Base-by-base conservation (phyloP, 2,329 filamentous ascomycete genomes). In the Calonectria crousiana region DNA sequence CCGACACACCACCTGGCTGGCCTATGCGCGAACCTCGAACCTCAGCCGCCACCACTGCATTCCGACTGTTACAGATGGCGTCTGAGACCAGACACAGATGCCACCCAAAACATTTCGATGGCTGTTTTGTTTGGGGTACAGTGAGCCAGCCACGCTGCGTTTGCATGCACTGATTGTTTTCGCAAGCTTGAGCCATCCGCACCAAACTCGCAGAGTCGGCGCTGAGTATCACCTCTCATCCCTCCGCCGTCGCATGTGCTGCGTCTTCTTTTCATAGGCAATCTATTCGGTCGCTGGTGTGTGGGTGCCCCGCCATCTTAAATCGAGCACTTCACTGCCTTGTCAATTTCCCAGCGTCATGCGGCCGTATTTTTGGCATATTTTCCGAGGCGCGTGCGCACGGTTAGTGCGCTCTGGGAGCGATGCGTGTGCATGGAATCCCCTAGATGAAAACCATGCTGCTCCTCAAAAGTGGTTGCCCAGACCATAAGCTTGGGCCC, bases 291-390 rank as follows among this genome's bases (percentile, higher is more conserved):
- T 28, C 34, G 16, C 26, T 62, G 34, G 6, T 62, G 56, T 14
- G 41, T 14, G 23, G 56, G 36, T 28, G 56, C 36, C 20, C 16
- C 36, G 36, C n/a, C 34, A 28, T 41, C 32, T 11, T 26, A 26
- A 62, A 28, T 28, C 56, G 36, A 14, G 30, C 44, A 38, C 20
- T 18, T 30, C 26, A 20, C 23, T 41, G 56, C 34, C 56, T 23
- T 41, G 34, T 62, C 56, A 62, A 62, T 62, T 62, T 62, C 56
- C 56, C 36, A 18, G 56, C 23, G 36, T 62, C 38, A 62, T 62
- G 56, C 56, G 23, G 14, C 56, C 8, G 26, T 62, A 62, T 62
- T 56, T 32, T 56, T 62, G 56, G 44, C 44, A 47, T 47, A 23
- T 23, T 47, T 47, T 23, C 20, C 20, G n/a, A 23, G 23, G 56